These are phyloP conservation scores for Pseudogymnoascus sp. DNA, from an alignment of 2,329 filamentous ascomycete species.

Conservation along the genomic window DNA sequence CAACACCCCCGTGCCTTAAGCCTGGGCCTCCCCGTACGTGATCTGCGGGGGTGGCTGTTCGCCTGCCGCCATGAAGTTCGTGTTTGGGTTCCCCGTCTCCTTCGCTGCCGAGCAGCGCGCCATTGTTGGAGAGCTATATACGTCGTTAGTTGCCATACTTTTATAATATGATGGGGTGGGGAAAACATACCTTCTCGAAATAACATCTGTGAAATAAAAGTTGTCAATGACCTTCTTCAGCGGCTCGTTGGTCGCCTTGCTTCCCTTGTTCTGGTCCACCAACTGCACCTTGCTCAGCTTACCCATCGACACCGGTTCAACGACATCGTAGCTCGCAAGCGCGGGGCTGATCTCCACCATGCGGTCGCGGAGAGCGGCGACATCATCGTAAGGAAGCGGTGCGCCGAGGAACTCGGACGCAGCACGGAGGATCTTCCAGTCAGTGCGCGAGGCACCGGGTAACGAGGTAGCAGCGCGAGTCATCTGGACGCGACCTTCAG, in stretches of 20 bases:
- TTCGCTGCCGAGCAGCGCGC: constrained; percentile 93
- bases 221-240: constrained; percentile 86
- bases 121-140: constrained; percentile 85
- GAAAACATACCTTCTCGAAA: constrained; percentile 77
- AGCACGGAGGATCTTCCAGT: constrained; percentile 98
- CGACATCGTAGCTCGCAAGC: constrained; percentile 80
- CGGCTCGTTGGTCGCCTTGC: constrained; percentile 62
- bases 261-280: constrained; percentile 91
- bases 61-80: constrained; percentile 72
- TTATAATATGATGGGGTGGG: constrained; percentile 6
- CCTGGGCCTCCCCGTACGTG: constrained; percentile 25
- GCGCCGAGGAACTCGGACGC: constrained; percentile 83
- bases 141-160: constrained; percentile 7
- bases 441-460: constrained; percentile 82
- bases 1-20: constrained; percentile 24
- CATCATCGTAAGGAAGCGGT: constrained; percentile 86
- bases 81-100: constrained; percentile 70
- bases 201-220: constrained; percentile 97
- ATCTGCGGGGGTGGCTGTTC: constrained; percentile 28
- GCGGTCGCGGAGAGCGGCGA: constrained; percentile 81
- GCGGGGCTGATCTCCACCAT: constrained; percentile 94
- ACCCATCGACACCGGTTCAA: constrained; percentile 71
- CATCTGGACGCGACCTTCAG: constrained; percentile 92
- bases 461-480: constrained; percentile 83
- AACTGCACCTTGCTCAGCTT: constrained; percentile 87